phyloP scores from a whole-genome alignment of 148 eudicot genomes.

The Rhododendron ovatum region DNA sequence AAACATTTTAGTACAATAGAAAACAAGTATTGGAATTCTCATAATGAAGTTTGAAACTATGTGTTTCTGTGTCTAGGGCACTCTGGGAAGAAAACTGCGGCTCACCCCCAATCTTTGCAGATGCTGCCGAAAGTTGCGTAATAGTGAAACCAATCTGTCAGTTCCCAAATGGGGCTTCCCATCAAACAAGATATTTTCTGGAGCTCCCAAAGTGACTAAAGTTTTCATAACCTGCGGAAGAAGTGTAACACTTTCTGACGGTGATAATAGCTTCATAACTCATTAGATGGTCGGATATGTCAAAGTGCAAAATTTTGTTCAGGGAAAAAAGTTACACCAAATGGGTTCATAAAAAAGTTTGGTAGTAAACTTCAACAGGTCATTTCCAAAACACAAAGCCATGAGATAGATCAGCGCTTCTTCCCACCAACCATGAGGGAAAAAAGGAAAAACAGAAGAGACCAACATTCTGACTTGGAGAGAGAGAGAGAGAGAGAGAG shows the following conservation, averaged over 20 bases:
- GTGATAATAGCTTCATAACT: background rate
- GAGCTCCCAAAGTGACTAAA: conserved; percentile 91
- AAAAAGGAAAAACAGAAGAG: background rate
- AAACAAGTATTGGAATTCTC: background rate
- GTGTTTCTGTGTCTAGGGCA: background rate
- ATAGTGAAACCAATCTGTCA: conserved; percentile 85
- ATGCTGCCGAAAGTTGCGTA: conserved; percentile 73
- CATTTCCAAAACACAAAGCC: background rate
- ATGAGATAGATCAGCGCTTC: background rate
- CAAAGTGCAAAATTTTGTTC: background rate
- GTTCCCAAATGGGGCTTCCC: conserved; percentile 99
- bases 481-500: too few relatives aligned
- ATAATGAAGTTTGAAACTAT: background rate
- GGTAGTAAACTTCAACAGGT: background rate
- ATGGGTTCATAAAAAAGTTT: background rate
- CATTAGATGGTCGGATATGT: background rate
- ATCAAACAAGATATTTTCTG: conserved; percentile 72
- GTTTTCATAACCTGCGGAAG: conserved; percentile 77
- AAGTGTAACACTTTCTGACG: background rate
- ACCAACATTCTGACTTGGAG: background rate
- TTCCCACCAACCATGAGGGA: background rate
- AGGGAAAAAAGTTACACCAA: background rate
- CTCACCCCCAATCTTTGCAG: conserved; percentile 79
- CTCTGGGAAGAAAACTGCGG: conserved; percentile 3
- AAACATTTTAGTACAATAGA: background rate